Evolutionary conservation across 192 early-diverging fungal species (phyloP).

Genomic region (Coemansia aciculifera): DNA sequence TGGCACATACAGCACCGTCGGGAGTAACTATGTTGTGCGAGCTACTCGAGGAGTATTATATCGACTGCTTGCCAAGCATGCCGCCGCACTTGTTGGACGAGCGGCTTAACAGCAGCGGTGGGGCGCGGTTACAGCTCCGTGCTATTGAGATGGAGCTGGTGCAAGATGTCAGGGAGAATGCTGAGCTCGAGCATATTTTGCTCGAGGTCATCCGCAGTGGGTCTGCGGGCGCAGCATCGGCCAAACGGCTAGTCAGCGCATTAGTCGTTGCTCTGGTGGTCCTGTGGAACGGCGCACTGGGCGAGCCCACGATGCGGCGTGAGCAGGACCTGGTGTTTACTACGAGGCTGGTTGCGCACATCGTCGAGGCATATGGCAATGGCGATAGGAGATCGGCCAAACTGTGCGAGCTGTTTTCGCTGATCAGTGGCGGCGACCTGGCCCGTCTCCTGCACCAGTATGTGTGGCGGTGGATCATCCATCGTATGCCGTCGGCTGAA

Average conservation of each 20-base stretch:
- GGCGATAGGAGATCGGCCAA: neutral
- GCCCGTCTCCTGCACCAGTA: conserved; percentile 39
- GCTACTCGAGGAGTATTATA: conserved; percentile 43
- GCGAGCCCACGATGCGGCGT: conserved; percentile 29
- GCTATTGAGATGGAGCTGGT: conserved; percentile 46
- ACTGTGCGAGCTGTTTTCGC: conserved; percentile 23
- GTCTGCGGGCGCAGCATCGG: conserved; percentile 9
- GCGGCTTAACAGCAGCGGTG: conserved; percentile 12
- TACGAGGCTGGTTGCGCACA: conserved; percentile 15
- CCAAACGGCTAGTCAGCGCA: conserved; percentile 30
- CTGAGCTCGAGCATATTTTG: conserved; percentile 26
- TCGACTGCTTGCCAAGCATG: conserved; percentile 36
- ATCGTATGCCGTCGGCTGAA: conserved; percentile 36
- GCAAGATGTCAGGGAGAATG: conserved; percentile 32
- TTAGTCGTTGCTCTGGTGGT: conserved; percentile 36
- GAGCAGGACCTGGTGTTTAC: conserved; percentile 36
- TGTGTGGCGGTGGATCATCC: conserved; percentile 48
- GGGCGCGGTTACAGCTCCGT: conserved; percentile 21
- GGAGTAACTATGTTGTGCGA: conserved; percentile 19
- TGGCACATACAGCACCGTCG: conserved; percentile 8
- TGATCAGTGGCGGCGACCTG: conserved; percentile 30
- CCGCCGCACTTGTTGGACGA: conserved; percentile 37
- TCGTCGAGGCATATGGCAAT: conserved; percentile 20
- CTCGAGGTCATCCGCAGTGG: conserved; percentile 13
- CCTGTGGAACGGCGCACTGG: conserved; percentile 46